phyloP scores from a whole-genome alignment of 805 yeast genomes.

The Pichia heedii region DNA sequence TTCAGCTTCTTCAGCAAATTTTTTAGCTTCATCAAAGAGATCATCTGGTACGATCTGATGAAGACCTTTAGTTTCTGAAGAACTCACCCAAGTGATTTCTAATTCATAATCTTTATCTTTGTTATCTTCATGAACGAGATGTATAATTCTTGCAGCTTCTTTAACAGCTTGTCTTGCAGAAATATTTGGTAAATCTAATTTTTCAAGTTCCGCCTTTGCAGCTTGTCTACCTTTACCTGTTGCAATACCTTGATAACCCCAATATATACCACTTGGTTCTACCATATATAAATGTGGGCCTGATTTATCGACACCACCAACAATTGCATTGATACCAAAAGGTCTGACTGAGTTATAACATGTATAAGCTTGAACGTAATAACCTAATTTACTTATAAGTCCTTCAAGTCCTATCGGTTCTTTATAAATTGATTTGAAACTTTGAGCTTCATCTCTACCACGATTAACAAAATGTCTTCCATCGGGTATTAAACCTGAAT shows the following conservation, averaged over 20 bases:
- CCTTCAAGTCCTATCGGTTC: conserved; percentile 72
- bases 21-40: conserved; percentile 72
- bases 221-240: conserved; percentile 97
- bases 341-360: conserved; percentile 96
- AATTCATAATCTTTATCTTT: conserved; percentile 96
- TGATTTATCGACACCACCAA: conserved; percentile 87
- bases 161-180: conserved; percentile 77
- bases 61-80: conserved; percentile 64
- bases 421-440: conserved; percentile 70
- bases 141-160: conserved; percentile 88
- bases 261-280: conserved; percentile 93
- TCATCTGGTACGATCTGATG: conserved; percentile 79
- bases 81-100: conserved; percentile 84
- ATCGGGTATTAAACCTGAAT: conserved; percentile 93
- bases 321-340: conserved; percentile 85
- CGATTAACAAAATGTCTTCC: conserved; percentile 89
- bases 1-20: conserved; percentile 72
- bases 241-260: conserved; percentile 98
- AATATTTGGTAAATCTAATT: conserved; percentile 63
- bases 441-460: conserved; percentile 84
- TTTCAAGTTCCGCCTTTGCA: conserved; percentile 96
- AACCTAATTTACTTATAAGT: conserved; percentile 78
- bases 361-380: conserved; percentile 91
- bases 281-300: conserved; percentile 89
- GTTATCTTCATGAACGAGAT: conserved; percentile 93